These are phyloP conservation scores for Rhizomucor miehei DNA, from an alignment of 371 early-diverging fungal genomes.

Conservation along the genomic window DNA sequence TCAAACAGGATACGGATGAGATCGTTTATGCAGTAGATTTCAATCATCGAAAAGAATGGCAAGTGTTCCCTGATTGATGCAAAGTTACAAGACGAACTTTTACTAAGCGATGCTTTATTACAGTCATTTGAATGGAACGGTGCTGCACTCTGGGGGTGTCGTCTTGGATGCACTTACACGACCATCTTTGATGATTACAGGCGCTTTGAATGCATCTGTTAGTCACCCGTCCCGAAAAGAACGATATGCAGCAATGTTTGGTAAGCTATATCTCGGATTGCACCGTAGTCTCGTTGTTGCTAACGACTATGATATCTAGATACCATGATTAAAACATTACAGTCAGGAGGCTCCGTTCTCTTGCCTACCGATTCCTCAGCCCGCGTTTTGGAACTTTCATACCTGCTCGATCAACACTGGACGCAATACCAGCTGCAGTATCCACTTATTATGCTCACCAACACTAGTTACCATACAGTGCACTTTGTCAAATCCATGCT, in stretches of 20 bases:
- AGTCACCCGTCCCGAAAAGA: conserved; percentile 68
- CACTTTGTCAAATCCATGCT: conserved; percentile 87
- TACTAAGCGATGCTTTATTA: not conserved
- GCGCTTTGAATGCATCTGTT: conserved; percentile 75
- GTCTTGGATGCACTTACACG: conserved; percentile 71
- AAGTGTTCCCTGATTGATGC: conserved; percentile 12
- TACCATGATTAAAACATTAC: conserved; percentile 60
- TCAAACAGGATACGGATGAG: conserved; percentile 90
- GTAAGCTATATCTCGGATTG: conserved; percentile 29
- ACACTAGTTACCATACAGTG: conserved; percentile 71
- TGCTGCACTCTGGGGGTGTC: conserved; percentile 69
- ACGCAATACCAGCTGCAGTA: conserved; percentile 58
- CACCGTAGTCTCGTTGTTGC: not conserved
- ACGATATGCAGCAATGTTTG: conserved; percentile 73
- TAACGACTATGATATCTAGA: conserved; percentile 34
- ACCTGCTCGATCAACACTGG: conserved; percentile 88
- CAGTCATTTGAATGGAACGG: conserved; percentile 86
- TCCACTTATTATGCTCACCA: conserved; percentile 77
- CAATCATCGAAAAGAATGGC: conserved; percentile 95
- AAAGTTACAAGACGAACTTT: too few relatives aligned
- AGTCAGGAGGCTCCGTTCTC: conserved; percentile 77
- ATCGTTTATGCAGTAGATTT: conserved; percentile 96
- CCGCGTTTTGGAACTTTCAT: conserved; percentile 90
- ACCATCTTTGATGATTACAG: conserved; percentile 91
- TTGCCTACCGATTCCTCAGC: conserved; percentile 90